Percentiles rank a stretch among this genome's conserved stretches.
Conservation (phyloP, 1,284 basidiomycete genomes). For the Ganoderma lingzhi region DNA sequence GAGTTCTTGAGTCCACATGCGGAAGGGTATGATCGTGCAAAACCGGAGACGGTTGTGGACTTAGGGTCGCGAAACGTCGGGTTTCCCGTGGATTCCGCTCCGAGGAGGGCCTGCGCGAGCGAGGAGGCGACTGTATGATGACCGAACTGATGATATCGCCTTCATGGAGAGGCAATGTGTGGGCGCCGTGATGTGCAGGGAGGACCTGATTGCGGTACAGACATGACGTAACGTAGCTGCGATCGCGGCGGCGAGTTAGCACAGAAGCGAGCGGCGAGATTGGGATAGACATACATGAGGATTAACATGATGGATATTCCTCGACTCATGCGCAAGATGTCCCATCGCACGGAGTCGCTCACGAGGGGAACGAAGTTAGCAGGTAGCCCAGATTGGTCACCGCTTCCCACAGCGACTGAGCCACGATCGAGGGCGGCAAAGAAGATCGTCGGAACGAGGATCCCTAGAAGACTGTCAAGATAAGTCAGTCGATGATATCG, state of each 20-base stretch:
- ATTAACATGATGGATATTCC: conserved; percentile 69
- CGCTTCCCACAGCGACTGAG: conserved; percentile 11
- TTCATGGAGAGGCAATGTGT: not conserved
- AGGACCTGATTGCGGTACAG: conserved; percentile 69
- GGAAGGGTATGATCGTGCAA: not conserved
- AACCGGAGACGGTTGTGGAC: not conserved
- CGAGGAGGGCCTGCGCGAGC: not conserved
- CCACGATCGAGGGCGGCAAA: conserved; percentile 65
- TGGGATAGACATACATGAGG: conserved; percentile 52
- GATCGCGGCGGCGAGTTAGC: not conserved
- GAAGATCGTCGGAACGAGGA: conserved; percentile 69
- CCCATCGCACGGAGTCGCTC: conserved; percentile 41
- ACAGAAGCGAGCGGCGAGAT: not conserved
- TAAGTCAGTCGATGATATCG: not conserved
- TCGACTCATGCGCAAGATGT: conserved; percentile 65
- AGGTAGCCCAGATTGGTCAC: conserved; percentile 4
- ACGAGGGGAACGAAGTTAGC: conserved; percentile 15
- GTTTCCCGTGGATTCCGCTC: not conserved
- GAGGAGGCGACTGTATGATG: not conserved
- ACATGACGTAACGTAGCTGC: conserved; percentile 56
- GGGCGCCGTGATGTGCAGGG: not conserved
- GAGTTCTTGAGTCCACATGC: conserved; percentile 35
- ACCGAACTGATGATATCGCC: not conserved
- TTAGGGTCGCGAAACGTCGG: not conserved
- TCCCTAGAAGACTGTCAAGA: conserved; percentile 58